phyloP scores from a whole-genome alignment of 257 asterid species.

The Jasminum sambac region DNA sequence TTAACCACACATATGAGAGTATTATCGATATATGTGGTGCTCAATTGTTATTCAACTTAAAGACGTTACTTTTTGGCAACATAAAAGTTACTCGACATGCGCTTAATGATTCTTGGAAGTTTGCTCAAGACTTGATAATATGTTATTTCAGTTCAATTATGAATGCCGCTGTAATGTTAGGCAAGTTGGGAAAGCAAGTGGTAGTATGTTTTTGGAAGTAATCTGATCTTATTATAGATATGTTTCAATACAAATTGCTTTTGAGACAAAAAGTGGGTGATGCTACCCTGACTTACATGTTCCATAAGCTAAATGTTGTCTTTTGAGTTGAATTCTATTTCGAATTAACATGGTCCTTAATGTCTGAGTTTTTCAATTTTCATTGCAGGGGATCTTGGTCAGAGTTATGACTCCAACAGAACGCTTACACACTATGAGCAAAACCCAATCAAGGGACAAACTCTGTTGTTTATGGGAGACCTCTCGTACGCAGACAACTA shows the following conservation, averaged over 20 bases:
- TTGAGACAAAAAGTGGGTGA: neutral
- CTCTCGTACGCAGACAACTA: conserved; percentile 80
- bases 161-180: neutral
- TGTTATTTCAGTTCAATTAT: neutral
- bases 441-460: conserved; percentile 68
- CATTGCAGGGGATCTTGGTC: conserved; percentile 82
- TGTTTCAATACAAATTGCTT: neutral
- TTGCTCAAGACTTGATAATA: neutral
- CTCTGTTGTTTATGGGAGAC: conserved; percentile 78
- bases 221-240: too few species aligned
- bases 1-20: too few species aligned
- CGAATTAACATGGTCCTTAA: neutral
- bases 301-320: too few species aligned
- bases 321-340: neutral
- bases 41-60: too few species aligned
- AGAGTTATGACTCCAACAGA: conserved; percentile 67
- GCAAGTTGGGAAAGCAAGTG: neutral
- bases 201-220: neutral
- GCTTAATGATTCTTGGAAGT: neutral
- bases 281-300: too few species aligned
- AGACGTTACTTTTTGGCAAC: too few species aligned
- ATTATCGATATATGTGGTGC: too few species aligned
- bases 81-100: too few species aligned
- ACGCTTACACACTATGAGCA: conserved; percentile 75
- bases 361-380: conserved; percentile 1